Base-by-base conservation (phyloP, 2,329 filamentous ascomycete species). In the Trichoderma atrobrunneum region DNA sequence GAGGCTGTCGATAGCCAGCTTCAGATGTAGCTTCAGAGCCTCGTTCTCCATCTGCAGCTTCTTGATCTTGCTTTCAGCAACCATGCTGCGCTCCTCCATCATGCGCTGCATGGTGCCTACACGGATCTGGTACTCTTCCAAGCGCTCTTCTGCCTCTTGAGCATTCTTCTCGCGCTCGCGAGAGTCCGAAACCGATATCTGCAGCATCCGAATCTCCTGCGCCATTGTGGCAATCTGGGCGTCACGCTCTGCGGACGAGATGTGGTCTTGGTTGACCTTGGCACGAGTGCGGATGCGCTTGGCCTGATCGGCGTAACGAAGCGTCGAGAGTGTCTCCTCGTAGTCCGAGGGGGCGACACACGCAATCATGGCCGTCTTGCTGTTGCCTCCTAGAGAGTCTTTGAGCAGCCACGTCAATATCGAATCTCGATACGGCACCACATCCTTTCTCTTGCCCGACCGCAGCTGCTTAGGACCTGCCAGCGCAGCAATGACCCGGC, bases 361-460 rank as follows among this genome's bases (percentile, higher is more conserved):
- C 10, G 96, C 96, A 78, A 99, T 98, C 96, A 99, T 99, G 74
- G 96, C 96, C 11, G 96, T 99, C 83, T 98, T 99, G 79, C 92
- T 95, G 86, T 99, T 99, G 70, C 96, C 96, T 14, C 96, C 96
- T 0, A 99, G 86, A 1, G 93, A 97, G 82, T 99, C 96, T 81
- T 98, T 98, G 75, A 99, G 87, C 5, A 99, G 87, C 95, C 95
- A 91, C 1, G 89, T 91, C 66, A 91, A 83, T 76, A 92, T 91
- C 1, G 94, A 97, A 82, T 99, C 96, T 75, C 96, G 91, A 82
- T 98, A 99, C 6, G 96, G 96, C 3, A 99, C 89, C 32, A 95
- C 89, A 75, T 88, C 89, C 74, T 85, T 85, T 69, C 85, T 78
- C 79, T 93, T 92, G 71, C 87, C 85, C 72, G 82, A 81, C 48